These are phyloP conservation scores for Lachnellula suecica DNA, from an alignment of 2,329 filamentous ascomycete species.

Conservation along the genomic window DNA sequence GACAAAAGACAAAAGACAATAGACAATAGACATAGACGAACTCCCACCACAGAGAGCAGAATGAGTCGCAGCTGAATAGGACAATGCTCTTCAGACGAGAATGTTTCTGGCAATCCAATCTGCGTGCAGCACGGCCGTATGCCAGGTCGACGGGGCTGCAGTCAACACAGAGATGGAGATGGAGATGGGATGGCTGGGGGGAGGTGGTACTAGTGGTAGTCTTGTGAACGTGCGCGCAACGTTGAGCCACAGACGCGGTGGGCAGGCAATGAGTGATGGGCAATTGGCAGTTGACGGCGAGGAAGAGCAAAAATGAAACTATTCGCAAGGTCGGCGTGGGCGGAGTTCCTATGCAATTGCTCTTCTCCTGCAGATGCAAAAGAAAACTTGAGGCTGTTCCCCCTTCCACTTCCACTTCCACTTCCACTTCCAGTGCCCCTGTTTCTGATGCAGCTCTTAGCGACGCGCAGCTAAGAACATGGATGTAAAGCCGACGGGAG, in stretches of 20 bases:
- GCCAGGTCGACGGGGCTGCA: no score
- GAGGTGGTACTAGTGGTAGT: neutral
- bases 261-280: neutral
- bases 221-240: neutral
- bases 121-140: no score
- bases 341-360: neutral
- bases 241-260: neutral
- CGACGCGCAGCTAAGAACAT: neutral
- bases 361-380: neutral
- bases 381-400: neutral
- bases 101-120: no score
- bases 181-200: neutral
- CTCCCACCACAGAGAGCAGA: neutral
- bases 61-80: no score
- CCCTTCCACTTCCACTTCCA: no score
- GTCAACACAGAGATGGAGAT: no score
- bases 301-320: neutral
- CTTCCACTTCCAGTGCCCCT: neutral
- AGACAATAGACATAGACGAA: neutral
- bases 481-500: no score
- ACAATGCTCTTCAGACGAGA: no score
- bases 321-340: neutral
- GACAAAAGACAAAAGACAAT: no score
- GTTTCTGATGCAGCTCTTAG: neutral
- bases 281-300: conserved; percentile 3